Evolutionary conservation across 2,329 filamentous ascomycete species (phyloP), one percentile per base, ranked within the genome.

Genomic region (Talaromyces sp.): DNA sequence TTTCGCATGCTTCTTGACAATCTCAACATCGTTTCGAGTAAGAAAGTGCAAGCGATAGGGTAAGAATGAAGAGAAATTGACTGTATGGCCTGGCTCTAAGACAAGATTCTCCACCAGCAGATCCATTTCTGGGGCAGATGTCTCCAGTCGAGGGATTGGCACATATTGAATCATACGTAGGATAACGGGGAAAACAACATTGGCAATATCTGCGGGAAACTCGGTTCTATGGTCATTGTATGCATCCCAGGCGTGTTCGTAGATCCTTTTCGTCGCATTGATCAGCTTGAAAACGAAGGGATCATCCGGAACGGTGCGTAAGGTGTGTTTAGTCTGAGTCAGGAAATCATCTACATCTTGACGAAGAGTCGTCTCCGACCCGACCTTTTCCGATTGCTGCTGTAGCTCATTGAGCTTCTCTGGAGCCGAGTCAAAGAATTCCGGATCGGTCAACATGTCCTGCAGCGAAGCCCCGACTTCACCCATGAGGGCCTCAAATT

Each of bases 51-150:
- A 79, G 50, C 86, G 85, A 75, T 91, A 93, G 0, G 93, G 93
- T 1, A 97, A 80, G 77, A 97, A 97, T 0, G 92, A 96, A 3
- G 88, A 90, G 56, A 87, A 78, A 69, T 96, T 93, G 64, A 96
- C 81, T 0, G 91, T 95, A 52, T 81, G 81, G 6, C 93, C 93
- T 0, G 93, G 93, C 67, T 97, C 90, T 29, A 97, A 80, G 54
- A 97, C 88, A 29, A 97, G 79, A 59, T 96, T 97, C 68, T 97
- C 93, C 2, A 97, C 77, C 1, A 97, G 77, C 4, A 97, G 82
- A 63, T 97, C 92, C 49, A 96, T 80, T 30, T 89, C 86, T 0
- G 91, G 92, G 3, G 87, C 88, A 0, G 90, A 88, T 4, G 97
- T 79, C 70, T 97, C 93, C n/a, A 97, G 74, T 4, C 93, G 87